Evolutionary conservation across 192 early-diverging fungal genomes (phyloP), one percentile per base, ranked within the genome.

Genomic region (Funneliformis geosporum): DNA sequence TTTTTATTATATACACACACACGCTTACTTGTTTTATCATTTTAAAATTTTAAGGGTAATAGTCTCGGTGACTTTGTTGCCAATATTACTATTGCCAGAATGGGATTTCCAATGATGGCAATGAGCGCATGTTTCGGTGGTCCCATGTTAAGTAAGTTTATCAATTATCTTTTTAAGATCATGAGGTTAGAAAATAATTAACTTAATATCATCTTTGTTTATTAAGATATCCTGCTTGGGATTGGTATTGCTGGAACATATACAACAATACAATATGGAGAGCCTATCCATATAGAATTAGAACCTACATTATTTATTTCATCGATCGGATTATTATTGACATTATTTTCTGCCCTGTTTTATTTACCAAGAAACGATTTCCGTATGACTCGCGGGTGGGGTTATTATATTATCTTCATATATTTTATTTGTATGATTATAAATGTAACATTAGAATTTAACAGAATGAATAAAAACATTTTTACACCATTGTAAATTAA

Each of bases 51-150:
- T n/a, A n/a, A 90, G 87, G 93, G 93, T 21, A 93, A 94, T 81
- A 93, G 93, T 76, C 82, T 95, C 28, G 94, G 94, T 69, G 97
- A 99, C 78, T 87, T 99, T 74, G 93, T 98, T 28, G 96, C 97
- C 12, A 97, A 99, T 81, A 85, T 96, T 25, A 94, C 93, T 27
- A 94, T 99, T 72, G 95, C 97, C 4, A 89, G 87, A 75, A 93
- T 95, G 93, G 96, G 96, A 2, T 96, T 89, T 79, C 95, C 96
- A 23, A 88, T 92, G 74, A 99, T 99, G 96, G 97, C 96, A 1
- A 89, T 99, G 60, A 93, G 93, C 28, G 97, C 97, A 0, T 98
- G 96, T 72, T 97, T 95, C 85, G 96, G 96, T 38, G 89, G 93
- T 16, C 97, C 97, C 21, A 92, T 99, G 90, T 83, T 99, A 40